Percentiles rank a stretch among this genome's conserved stretches.
Conservation (phyloP, 1,284 basidiomycete species). For the Cerrena zonata region DNA sequence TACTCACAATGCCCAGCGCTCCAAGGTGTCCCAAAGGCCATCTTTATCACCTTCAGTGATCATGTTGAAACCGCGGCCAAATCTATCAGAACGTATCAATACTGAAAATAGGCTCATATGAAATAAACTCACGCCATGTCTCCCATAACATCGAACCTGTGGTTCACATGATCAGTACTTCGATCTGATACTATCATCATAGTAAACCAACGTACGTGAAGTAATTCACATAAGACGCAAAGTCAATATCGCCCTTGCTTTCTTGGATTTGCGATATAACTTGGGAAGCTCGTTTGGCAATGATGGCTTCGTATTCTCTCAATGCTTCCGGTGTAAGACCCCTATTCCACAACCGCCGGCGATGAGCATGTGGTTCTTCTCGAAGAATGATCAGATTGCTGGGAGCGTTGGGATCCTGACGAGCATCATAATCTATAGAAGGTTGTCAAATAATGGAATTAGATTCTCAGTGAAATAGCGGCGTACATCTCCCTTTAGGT, state of each 20-base stretch:
- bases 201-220: slow-evolving; percentile 1
- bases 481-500: slow-evolving; percentile 21
- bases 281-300: neutral
- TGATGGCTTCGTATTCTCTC: slow-evolving; percentile 5
- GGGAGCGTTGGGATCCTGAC: slow-evolving; percentile 2
- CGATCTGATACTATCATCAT: neutral
- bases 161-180: too few relatives aligned
- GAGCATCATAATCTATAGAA: slow-evolving; percentile 4
- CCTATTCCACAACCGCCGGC: slow-evolving; percentile 7
- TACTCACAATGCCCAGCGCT: slow-evolving; percentile 6
- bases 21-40: slow-evolving; percentile 2
- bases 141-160: slow-evolving; percentile 9
- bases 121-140: slow-evolving; percentile 5
- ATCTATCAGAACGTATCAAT: neutral
- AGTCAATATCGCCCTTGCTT: neutral
- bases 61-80: slow-evolving; percentile 6
- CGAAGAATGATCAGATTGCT: slow-evolving; percentile 1
- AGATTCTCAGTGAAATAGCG: neutral
- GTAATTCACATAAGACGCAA: slow-evolving; percentile 1
- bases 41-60: slow-evolving; percentile 4
- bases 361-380: slow-evolving; percentile 2
- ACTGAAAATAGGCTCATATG: neutral
- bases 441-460: too few relatives aligned
- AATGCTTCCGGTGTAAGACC: slow-evolving; percentile 3
- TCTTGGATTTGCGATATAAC: neutral